Evolutionary conservation across 768 basidiomycete species (phyloP), one percentile per base, ranked within the genome.

Genomic region (Rubroboletus satanas): DNA sequence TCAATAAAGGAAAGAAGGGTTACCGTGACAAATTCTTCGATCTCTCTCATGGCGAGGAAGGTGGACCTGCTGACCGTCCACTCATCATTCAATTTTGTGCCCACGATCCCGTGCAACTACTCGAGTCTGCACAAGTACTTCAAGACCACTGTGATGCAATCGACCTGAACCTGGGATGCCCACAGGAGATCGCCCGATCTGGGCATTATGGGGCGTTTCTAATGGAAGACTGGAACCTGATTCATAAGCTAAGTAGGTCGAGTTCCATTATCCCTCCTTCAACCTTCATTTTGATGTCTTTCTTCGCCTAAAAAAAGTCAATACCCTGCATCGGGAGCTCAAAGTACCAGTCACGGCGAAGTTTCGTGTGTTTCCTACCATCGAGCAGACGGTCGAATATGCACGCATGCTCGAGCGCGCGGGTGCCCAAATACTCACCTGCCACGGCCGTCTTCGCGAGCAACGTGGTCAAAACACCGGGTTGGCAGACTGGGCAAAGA

Each of bases 391-490:
- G 0, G 85, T 98, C 1, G 87, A 85, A 57, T 99, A 99, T 61
- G 97, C 97, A 2, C 82, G 88, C 66, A 97, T 98, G 94, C 83
- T 99, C 38, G 94, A 97, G 73, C 75, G 83, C 0, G 94, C 97
- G 0, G 97, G 97, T 0, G 97, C 96, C 0, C 95, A 98, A 66
- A 92, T 98, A 42, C 75, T 98, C 11, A 92, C 94, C 0, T 93
- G 93, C 60, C 97, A 99, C 60, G 97, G 97, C 0, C 83, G 97
- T 7, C 79, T 85, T 42, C 82, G 94, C 31, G 95, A 98, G 61
- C 93, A 96, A 71, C 85, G 96, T 18, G 97, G 96, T 1, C 89
- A 92, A 51, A 81, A 84, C 43, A 77, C 87, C 0, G 94, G 94
- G 17, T 70, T 95, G 11, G 93, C 93, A 7, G 90, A 92, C 63